Percentiles rank a stretch among this genome's conserved stretches.
Conservation (phyloP, 257 asterid genomes). For the Gentiana dahurica region DNA sequence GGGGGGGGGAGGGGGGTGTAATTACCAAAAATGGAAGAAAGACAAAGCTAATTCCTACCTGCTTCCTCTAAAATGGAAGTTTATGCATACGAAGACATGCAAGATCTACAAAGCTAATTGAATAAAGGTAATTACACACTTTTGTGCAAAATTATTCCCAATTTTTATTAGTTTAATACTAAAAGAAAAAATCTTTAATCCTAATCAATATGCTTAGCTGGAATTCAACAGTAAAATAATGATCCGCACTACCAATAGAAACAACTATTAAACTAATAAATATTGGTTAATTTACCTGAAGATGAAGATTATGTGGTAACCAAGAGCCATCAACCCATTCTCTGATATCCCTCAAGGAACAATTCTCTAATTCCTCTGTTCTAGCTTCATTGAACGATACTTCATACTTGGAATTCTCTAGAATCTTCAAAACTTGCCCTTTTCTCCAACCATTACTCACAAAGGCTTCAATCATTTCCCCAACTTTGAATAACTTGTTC, state of each 20-base stretch:
- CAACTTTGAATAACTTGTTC: constrained; percentile 35
- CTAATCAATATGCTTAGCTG: no score
- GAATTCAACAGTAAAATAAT: no score
- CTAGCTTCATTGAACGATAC: constrained; percentile 19
- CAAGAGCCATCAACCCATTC: constrained; percentile 41
- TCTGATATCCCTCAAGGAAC: constrained; percentile 39
- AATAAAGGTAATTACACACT: no score
- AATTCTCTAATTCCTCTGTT: constrained; percentile 25
- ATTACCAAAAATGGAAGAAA: background rate
- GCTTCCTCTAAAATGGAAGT: no score
- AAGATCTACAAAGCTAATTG: no score
- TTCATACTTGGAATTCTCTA: constrained; percentile 39
- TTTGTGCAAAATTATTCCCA: no score
- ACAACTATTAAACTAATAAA: background rate
- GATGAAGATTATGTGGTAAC: constrained; percentile 31
- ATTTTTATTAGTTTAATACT: no score
- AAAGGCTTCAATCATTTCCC: constrained; percentile 37
- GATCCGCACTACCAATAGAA: background rate
- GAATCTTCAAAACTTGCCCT: constrained; percentile 21
- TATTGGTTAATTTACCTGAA: constrained; percentile 8
- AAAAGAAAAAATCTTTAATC: no score
- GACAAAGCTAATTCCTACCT: no score
- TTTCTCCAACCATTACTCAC: constrained; percentile 37
- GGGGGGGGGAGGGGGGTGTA: background rate
- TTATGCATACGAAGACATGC: no score